Evolutionary conservation across 2,329 filamentous ascomycete species (phyloP), one percentile per base, ranked within the genome.

Genomic region (Calonectria hawksworthii): DNA sequence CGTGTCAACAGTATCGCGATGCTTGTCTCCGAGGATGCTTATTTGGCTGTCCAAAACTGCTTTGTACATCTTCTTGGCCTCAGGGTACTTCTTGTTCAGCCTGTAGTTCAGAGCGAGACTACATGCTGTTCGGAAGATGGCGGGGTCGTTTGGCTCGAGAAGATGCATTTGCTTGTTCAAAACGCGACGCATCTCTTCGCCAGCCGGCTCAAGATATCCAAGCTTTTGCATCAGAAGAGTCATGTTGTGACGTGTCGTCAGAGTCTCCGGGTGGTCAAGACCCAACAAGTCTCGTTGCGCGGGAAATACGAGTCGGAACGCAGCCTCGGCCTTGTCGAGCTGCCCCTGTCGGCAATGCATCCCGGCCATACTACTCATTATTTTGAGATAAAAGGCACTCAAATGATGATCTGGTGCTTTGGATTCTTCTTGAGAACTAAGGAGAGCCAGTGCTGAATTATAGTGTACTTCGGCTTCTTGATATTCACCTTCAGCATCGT

Each of bases 231-330:
- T 4, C 13, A 72, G 30, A 4, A 72, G 63, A 6, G 70, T 47
- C 26, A 69, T 52, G n/a, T 73, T 54, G 32, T 73, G 71, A 6
- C 71, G 71, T 2, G 65, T 73, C 16, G 68, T 23, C 26, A 73
- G 23, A 18, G 71, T 73, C 11, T 73, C 71, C 5, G 71, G 65
- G 56, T 73, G 71, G 44, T 73, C 65, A 1, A 63, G 14, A 9
- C 65, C 71, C 13, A 73, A 38, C 13, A 63, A 10, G 16, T 32
- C 30, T 13, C 44, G 23, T 30, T 73, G 44, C 2, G 54, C 52
- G 0, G 71, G 71, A 21, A 44, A 68, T 5, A 64, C 56, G 13
- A 69, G 26, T n/a, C 26, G 34, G 34, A 73, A 69, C 18, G 56
- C 65, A 1, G 7, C 36, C 13, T 69, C 71, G 34, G 71, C 71